Percentiles rank a stretch among this genome's conserved stretches.
phyloP scores from a whole-genome alignment of 768 basidiomycete genomes.

The Polyporus arcularius region DNA sequence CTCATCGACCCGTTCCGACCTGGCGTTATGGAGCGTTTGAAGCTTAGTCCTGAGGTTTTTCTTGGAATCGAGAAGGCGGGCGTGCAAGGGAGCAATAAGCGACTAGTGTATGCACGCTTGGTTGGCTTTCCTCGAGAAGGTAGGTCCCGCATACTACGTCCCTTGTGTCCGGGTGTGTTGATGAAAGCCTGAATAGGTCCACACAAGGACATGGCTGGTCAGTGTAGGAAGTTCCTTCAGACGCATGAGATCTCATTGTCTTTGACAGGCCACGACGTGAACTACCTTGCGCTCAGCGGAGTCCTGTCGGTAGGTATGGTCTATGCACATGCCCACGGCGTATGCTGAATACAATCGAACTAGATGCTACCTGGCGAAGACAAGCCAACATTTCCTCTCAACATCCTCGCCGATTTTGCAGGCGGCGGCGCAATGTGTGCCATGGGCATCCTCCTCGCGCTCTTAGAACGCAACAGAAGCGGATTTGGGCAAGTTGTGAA shows the following conservation, averaged over 20 bases:
- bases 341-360: background rate
- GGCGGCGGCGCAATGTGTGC: slow-evolving; percentile 78
- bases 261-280: slow-evolving; percentile 73
- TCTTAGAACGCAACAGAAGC: slow-evolving; percentile 64
- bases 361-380: slow-evolving; percentile 72
- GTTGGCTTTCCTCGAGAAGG: slow-evolving; percentile 71
- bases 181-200: slow-evolving; percentile 44
- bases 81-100: slow-evolving; percentile 56
- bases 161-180: too few species aligned
- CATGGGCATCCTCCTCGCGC: slow-evolving; percentile 71
- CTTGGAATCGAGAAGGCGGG: slow-evolving; percentile 41
- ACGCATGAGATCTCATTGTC: background rate
- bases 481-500: slow-evolving; percentile 76
- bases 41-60: slow-evolving; percentile 76
- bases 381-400: slow-evolving; percentile 72
- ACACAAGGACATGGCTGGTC: slow-evolving; percentile 77
- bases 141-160: slow-evolving; percentile 22
- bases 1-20: slow-evolving; percentile 85
- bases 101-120: slow-evolving; percentile 72
- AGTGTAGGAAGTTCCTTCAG: slow-evolving; percentile 10
- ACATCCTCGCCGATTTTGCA: slow-evolving; percentile 81
- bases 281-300: slow-evolving; percentile 81
- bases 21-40: slow-evolving; percentile 77
- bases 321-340: too few species aligned
- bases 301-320: slow-evolving; percentile 55